Percentiles rank a stretch among this genome's conserved stretches.
phyloP scores from a whole-genome alignment of 73 alveolate species.

The Paramecium octaurelia region DNA sequence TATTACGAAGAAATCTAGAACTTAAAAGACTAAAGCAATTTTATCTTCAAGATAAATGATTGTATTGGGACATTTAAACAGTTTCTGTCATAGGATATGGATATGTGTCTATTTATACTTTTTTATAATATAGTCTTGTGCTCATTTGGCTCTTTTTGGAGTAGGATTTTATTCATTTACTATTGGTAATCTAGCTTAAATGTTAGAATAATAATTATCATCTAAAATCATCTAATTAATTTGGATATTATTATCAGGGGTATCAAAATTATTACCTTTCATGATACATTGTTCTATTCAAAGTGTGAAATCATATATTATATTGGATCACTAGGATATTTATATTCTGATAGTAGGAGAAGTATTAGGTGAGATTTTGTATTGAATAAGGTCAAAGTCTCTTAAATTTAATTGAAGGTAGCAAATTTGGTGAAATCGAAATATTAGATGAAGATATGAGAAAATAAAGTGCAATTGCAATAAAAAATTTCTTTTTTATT shows the following conservation, averaged over 20 bases:
- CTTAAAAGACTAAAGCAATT: neutral
- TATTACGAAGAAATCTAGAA: neutral
- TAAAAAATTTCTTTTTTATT: neutral
- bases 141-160: constrained; percentile 75
- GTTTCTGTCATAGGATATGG: constrained; percentile 85
- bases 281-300: neutral
- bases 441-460: neutral
- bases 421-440: constrained; percentile 26
- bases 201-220: constrained; percentile 63
- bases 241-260: constrained; percentile 3
- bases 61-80: constrained; percentile 78
- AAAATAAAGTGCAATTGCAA: neutral
- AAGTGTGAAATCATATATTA: constrained; percentile 3
- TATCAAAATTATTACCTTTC: neutral
- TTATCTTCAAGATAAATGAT: neutral
- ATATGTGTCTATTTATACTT: constrained; percentile 67
- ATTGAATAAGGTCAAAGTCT: neutral
- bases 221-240: neutral
- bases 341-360: constrained; percentile 11
- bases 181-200: constrained; percentile 69
- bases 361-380: constrained; percentile 19
- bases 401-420: neutral
- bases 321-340: neutral
- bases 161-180: constrained; percentile 79
- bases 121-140: constrained; percentile 63